Base-by-base conservation (phyloP, 2,329 filamentous ascomycete genomes). In the Beauveria rudraprayagi region DNA sequence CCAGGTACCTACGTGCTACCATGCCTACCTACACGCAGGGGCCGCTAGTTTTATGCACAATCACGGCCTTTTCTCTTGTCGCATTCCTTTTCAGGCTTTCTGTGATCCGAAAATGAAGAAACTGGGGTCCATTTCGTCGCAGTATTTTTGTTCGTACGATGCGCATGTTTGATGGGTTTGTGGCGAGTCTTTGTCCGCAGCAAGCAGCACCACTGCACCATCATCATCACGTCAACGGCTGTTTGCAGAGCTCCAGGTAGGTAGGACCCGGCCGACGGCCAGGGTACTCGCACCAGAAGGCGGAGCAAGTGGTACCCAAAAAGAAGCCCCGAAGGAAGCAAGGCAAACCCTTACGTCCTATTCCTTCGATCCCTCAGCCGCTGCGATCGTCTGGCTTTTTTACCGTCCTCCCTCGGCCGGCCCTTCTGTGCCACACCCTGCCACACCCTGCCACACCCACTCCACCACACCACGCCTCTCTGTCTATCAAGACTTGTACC, bases 381-480 rank as follows among this genome's bases (percentile, higher is more conserved):
- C 26, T 47, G 46, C 54, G 55, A 48, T 57, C 55, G 41, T n/a
- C 41, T 47, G 34, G 53, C 51, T 41, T 10, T 40, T 26, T n/a
- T 50, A 7, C 22, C 40, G n/a, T 46, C 24, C 43, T 48, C 55
- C 44, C 55, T 48, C 43, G 55, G 55, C 55, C 26, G 55, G 43
- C 43, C 16, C 55, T 57, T 28, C 55, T 57, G 55, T 57, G 55
- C 55, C 44, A 57, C 55, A 46, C 51, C 41, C 37, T 53, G 50
- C 50, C 50, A 53, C 48, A 41, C 30, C n/a, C 51, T 48, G 22
- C 14, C 52, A 43, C 52, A 55, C 40, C 10, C 34, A 37, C 34
- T n/a, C n/a, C 17, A 34, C 54, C n/a, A 41, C 26, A 16, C 41
- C 53, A 56, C 24, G 30, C 51, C 26, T 56, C 17, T 47, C 5